Conservation (phyloP, 306 rosid species). For the Dryas drummondii region DNA sequence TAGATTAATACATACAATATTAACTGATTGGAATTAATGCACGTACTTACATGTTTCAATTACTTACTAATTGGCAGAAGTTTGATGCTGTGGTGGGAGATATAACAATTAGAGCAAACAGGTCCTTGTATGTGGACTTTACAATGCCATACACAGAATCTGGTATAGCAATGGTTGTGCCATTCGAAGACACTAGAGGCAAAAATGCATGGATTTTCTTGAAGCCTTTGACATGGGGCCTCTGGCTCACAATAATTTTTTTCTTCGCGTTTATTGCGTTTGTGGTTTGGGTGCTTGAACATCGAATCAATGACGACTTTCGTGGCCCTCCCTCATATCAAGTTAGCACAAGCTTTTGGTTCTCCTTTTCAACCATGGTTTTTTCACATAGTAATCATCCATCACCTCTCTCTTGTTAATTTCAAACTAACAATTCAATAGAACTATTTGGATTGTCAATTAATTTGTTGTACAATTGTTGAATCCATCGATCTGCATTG, state of each 20-base stretch:
- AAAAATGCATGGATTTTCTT: slow-evolving; percentile 37
- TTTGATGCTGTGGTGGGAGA: slow-evolving; percentile 41
- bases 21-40: neutral
- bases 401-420: too few relatives aligned
- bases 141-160: slow-evolving; percentile 39
- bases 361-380: neutral
- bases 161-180: slow-evolving; percentile 34
- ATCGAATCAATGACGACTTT: slow-evolving; percentile 35
- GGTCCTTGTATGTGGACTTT: slow-evolving; percentile 34
- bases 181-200: slow-evolving; percentile 1
- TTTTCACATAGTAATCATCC: slow-evolving; percentile 22
- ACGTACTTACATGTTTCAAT: slow-evolving; percentile 13
- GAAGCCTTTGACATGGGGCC: slow-evolving; percentile 35
- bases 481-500: too few relatives aligned
- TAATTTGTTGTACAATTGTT: neutral
- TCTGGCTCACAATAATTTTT: slow-evolving; percentile 24
- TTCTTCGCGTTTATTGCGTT: slow-evolving; percentile 35
- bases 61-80: too few relatives aligned
- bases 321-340: slow-evolving; percentile 22
- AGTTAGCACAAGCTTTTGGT: slow-evolving; percentile 37
- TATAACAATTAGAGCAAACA: slow-evolving; percentile 26
- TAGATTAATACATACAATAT: slow-evolving; percentile 20
- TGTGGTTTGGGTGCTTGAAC: slow-evolving; percentile 44
- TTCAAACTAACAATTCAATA: neutral
- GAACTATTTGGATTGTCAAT: neutral